A percentile compares a stretch with the other conserved stretches of the same genome.
These are phyloP conservation scores for Aspergillus sclerotiicarbonarius DNA, from an alignment of 495 filamentous ascomycete genomes.

Conservation along the genomic window DNA sequence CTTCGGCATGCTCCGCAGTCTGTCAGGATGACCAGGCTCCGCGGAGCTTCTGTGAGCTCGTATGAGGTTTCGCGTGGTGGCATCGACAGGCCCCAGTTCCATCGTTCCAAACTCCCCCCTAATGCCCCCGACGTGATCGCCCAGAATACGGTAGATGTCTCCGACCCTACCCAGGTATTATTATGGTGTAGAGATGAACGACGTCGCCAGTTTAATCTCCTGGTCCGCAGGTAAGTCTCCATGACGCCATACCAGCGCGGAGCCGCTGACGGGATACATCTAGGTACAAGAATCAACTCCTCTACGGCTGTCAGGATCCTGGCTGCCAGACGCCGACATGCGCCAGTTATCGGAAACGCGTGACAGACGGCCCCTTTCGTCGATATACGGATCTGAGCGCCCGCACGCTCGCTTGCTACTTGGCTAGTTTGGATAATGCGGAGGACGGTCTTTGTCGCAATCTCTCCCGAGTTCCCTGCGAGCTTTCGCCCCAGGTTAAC, in stretches of 20 bases:
- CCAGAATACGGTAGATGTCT: constrained; percentile 50
- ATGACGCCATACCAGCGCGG: neutral
- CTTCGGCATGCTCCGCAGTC: constrained; percentile 28
- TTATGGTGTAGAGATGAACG: constrained; percentile 51
- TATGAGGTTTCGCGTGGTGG: constrained; percentile 30
- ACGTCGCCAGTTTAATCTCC: constrained; percentile 48
- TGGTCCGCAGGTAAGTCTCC: constrained; percentile 47
- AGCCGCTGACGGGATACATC: constrained; percentile 12
- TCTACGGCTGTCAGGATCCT: constrained; percentile 72
- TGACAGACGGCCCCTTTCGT: constrained; percentile 66
- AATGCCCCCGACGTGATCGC: constrained; percentile 48
- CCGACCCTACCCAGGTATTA: constrained; percentile 44
- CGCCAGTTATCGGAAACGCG: constrained; percentile 69
- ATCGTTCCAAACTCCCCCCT: constrained; percentile 45
- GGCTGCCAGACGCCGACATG: constrained; percentile 75
- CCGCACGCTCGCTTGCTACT: constrained; percentile 71
- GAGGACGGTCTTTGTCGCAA: constrained; percentile 70
- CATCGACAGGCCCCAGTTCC: constrained; percentile 30
- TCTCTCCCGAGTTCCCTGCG: constrained; percentile 34
- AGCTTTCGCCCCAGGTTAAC: constrained; percentile 27
- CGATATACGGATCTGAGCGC: constrained; percentile 69
- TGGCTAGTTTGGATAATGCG: constrained; percentile 78
- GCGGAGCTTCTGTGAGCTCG: constrained; percentile 44
- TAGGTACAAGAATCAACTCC: constrained; percentile 82
- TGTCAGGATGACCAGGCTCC: constrained; percentile 46